Evolutionary conservation across 2,329 filamentous ascomycete species (phyloP).

Genomic region (Westerdykella ornata): DNA sequence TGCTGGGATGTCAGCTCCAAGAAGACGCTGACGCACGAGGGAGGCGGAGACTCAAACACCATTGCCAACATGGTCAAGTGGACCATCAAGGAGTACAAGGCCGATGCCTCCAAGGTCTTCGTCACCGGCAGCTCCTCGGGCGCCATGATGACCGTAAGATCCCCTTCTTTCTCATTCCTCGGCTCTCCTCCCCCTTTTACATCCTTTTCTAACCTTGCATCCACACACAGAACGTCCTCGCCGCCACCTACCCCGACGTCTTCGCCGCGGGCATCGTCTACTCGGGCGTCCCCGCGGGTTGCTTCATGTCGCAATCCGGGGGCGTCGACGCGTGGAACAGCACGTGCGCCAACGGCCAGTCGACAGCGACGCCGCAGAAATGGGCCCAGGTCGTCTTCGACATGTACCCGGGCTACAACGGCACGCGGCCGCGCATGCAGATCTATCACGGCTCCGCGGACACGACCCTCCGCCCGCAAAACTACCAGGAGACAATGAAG

Average conservation of each 20-base stretch:
- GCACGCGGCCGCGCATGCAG: constrained; percentile 50
- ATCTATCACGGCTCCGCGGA: constrained; percentile 53
- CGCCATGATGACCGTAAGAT: constrained; percentile 49
- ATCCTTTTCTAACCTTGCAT: constrained; percentile 4
- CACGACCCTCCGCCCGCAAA: constrained; percentile 45
- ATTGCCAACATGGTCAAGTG: constrained; percentile 57
- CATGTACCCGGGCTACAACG: constrained; percentile 48
- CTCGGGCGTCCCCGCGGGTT: constrained; percentile 50
- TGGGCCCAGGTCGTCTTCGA: constrained; percentile 33
- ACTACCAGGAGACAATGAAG: constrained; percentile 50
- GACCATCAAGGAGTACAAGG: constrained; percentile 47
- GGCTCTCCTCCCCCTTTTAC: no score
- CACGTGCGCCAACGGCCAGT: constrained; percentile 46
- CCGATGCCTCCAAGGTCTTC: constrained; percentile 48
- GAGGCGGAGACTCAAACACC: constrained; percentile 51
- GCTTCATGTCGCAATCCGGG: constrained; percentile 43
- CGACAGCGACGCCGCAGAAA: constrained; percentile 41
- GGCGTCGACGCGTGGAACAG: constrained; percentile 47
- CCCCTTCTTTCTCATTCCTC: no score
- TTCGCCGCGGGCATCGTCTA: constrained; percentile 49
- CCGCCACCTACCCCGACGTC: constrained; percentile 50
- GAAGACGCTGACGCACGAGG: constrained; percentile 50
- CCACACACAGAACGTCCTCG: constrained; percentile 40
- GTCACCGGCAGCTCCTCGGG: constrained; percentile 51
- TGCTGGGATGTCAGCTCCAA: constrained; percentile 57